Percentiles rank a stretch among this genome's conserved stretches.
Conservation (phyloP, 2,329 filamentous ascomycete genomes). For the Neonectria hederae region DNA sequence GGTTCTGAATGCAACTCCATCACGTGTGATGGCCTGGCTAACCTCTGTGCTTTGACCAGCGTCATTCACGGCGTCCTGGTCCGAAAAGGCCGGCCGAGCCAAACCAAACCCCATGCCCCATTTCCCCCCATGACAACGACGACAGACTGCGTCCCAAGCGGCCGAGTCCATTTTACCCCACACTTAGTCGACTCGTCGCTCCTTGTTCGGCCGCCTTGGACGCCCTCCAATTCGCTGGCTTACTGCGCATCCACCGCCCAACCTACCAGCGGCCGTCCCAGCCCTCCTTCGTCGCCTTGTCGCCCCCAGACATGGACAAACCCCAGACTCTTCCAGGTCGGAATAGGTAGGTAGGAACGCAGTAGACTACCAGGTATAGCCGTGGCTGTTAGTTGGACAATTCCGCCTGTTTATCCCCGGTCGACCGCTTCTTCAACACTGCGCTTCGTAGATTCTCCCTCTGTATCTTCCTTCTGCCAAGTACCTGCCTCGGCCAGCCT, state of each 20-base stretch:
- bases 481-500: constrained; percentile 19
- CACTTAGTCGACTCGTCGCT: constrained; percentile 6
- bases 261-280: constrained; percentile 21
- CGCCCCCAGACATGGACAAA: constrained; percentile 10
- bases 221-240: constrained; percentile 16
- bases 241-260: constrained; percentile 2
- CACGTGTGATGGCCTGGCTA: not conserved
- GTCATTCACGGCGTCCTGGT: constrained; percentile 8
- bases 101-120: not conserved
- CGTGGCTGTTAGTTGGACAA: not conserved
- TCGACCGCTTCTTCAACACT: not conserved
- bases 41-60: not conserved
- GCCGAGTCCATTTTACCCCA: constrained; percentile 13
- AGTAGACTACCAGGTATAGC: not conserved
- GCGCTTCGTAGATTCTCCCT: not conserved
- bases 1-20: not conserved
- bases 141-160: not conserved
- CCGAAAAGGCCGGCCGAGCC: constrained; percentile 5
- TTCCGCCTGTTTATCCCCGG: not conserved
- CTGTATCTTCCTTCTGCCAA: not conserved
- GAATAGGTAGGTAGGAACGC: constrained; percentile 19
- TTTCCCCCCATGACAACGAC: not conserved
- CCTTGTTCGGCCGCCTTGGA: constrained; percentile 4
- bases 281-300: constrained; percentile 18
- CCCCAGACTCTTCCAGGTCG: constrained; percentile 21